These are phyloP conservation scores for Chaetoceros muelleri DNA, from an alignment of 108 stramenopile species.

Conservation along the genomic window DNA sequence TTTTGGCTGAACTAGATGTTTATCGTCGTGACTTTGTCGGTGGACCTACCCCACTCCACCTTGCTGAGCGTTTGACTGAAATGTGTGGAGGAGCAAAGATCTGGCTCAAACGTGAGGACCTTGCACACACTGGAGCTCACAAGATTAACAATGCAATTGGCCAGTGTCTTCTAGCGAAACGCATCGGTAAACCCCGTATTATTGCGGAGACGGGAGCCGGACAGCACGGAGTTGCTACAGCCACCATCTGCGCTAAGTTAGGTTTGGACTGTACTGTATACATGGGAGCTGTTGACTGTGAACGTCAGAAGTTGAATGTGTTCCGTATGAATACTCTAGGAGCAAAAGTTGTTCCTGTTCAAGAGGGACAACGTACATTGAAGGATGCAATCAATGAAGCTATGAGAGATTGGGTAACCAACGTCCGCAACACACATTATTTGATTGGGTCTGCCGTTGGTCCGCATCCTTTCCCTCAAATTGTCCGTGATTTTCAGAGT, in stretches of 20 bases:
- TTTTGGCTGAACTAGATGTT: constrained; percentile 84
- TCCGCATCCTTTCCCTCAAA: constrained; percentile 95
- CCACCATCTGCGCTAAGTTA: constrained; percentile 92
- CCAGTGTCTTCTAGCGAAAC: constrained; percentile 91
- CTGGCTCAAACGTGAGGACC: constrained; percentile 95
- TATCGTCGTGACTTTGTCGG: constrained; percentile 90
- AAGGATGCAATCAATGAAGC: constrained; percentile 99
- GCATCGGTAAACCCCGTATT: constrained; percentile 91
- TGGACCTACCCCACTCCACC: constrained; percentile 92
- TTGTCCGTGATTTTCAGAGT: constrained; percentile 93
- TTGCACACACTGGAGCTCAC: constrained; percentile 96
- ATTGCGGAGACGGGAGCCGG: constrained; percentile 98
- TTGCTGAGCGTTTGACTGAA: constrained; percentile 84
- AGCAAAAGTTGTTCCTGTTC: constrained; percentile 90
- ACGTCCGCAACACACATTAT: constrained; percentile 92
- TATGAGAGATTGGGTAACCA: constrained; percentile 97
- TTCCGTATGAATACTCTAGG: constrained; percentile 97
- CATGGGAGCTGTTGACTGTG: constrained; percentile 97
- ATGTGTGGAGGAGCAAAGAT: constrained; percentile 86
- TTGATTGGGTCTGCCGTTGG: constrained; percentile 95
- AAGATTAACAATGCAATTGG: constrained; percentile 98
- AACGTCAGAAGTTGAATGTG: constrained; percentile 92
- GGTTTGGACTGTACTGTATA: constrained; percentile 92
- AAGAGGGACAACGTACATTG: constrained; percentile 79
- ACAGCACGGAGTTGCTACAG: constrained; percentile 97